Evolutionary conservation across 148 eudicot species (phyloP).

Genomic region (Chenopodium berlandieri): DNA sequence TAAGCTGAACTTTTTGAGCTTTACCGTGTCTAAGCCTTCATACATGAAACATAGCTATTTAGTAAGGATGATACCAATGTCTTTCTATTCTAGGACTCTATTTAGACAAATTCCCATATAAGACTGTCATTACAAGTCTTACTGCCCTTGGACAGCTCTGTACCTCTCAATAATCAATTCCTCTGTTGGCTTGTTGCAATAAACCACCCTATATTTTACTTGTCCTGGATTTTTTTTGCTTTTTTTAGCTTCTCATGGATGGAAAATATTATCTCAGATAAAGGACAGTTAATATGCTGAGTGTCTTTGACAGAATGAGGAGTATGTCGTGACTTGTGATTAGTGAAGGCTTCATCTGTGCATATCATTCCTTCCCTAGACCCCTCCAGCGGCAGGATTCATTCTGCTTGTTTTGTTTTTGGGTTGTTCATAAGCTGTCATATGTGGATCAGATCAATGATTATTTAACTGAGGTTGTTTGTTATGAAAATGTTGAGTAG

Average conservation of each 20-base stretch:
- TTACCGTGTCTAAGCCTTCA: neutral
- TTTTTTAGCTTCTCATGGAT: neutral
- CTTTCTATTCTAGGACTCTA: neutral
- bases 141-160: neutral
- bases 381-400: neutral
- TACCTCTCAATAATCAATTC: neutral
- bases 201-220: neutral
- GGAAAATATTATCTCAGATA: neutral
- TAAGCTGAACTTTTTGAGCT: conserved; percentile 17
- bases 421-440: neutral
- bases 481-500: neutral
- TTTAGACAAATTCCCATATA: neutral
- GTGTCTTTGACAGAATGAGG: neutral
- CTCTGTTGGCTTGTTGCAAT: neutral
- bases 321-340: neutral
- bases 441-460: neutral
- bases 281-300: neutral
- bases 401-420: neutral
- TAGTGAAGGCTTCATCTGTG: neutral
- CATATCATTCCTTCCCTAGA: neutral
- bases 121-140: neutral
- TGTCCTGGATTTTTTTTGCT: neutral
- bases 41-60: neutral
- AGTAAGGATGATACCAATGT: neutral
- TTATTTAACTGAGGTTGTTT: neutral